Conservation (phyloP, 495 filamentous ascomycete genomes). For the Penicillium herquei region DNA sequence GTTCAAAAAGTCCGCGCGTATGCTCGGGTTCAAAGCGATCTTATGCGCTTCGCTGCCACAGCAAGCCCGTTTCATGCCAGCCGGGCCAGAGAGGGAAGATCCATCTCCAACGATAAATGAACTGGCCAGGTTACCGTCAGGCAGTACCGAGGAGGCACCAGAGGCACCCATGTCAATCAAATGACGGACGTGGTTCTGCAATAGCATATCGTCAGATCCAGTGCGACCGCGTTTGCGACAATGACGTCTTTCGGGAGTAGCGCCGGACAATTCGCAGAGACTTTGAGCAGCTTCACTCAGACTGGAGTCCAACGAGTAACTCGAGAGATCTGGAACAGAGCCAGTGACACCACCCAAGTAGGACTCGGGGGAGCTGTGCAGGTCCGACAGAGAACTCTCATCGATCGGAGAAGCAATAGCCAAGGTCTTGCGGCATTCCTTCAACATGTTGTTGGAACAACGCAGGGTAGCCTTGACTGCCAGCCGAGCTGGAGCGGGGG, state of each 20-base stretch:
- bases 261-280: slow-evolving; percentile 61
- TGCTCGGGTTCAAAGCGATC: slow-evolving; percentile 36
- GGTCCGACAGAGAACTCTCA: slow-evolving; percentile 47
- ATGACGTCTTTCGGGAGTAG: slow-evolving; percentile 33
- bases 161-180: slow-evolving; percentile 36
- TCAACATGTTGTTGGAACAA: slow-evolving; percentile 59
- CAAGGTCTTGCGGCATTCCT: slow-evolving; percentile 41
- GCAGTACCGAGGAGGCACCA: slow-evolving; percentile 33
- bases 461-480: slow-evolving; percentile 83
- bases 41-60: slow-evolving; percentile 45
- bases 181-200: slow-evolving; percentile 75
- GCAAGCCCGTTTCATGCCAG: slow-evolving; percentile 48
- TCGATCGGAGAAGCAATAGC: slow-evolving; percentile 44
- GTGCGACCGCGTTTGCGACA: slow-evolving; percentile 68
- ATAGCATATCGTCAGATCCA: slow-evolving; percentile 60
- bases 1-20: slow-evolving; percentile 38
- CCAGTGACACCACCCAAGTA: slow-evolving; percentile 50
- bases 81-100: slow-evolving; percentile 35
- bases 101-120: slow-evolving; percentile 32
- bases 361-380: slow-evolving; percentile 61
- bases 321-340: slow-evolving; percentile 48
- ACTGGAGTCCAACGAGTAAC: slow-evolving; percentile 46
- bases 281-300: slow-evolving; percentile 61
- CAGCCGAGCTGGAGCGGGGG: slow-evolving; percentile 63
- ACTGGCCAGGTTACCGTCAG: slow-evolving; percentile 39